Evolutionary conservation across 2,329 filamentous ascomycete species (phyloP).

Genomic region (Colletotrichum sp.): DNA sequence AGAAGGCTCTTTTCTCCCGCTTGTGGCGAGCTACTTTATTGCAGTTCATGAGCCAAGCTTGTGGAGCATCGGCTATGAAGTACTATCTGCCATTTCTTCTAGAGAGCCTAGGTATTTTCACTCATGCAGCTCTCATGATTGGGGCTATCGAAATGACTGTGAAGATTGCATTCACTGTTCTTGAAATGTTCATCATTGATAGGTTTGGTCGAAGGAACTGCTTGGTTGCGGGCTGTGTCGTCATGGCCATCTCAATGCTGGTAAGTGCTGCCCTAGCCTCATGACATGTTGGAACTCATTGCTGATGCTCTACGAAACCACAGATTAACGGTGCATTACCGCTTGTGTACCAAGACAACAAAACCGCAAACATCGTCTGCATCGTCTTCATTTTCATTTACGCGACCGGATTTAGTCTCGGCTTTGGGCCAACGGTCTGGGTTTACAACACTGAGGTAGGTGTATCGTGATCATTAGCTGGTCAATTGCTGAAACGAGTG

Average conservation of each 20-base stretch:
- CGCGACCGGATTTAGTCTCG: conserved; percentile 61
- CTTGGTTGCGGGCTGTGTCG: conserved; percentile 49
- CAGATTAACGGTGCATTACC: conserved; percentile 61
- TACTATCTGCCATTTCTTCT: conserved; percentile 63
- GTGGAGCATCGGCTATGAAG: conserved; percentile 63
- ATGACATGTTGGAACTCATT: background rate
- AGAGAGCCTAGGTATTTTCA: conserved; percentile 51
- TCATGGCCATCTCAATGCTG: conserved; percentile 59
- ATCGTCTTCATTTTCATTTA: conserved; percentile 63
- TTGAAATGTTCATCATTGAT: conserved; percentile 63
- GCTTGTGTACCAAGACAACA: conserved; percentile 53
- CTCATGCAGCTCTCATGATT: conserved; percentile 53
- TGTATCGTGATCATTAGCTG: background rate
- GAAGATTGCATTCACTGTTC: conserved; percentile 59
- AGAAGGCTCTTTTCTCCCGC: conserved; percentile 51
- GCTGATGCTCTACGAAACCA: background rate
- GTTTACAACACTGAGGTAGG: conserved; percentile 63
- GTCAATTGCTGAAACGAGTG: background rate
- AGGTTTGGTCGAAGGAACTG: conserved; percentile 52
- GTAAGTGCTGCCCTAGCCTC: conserved; percentile 35
- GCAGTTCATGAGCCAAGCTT: conserved; percentile 66
- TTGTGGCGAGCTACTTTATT: conserved; percentile 61
- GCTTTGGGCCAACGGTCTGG: conserved; percentile 62
- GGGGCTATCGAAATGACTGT: conserved; percentile 61
- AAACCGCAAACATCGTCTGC: conserved; percentile 52